Base-by-base conservation (phyloP, 1,284 basidiomycete genomes). In the Irpex sp. region DNA sequence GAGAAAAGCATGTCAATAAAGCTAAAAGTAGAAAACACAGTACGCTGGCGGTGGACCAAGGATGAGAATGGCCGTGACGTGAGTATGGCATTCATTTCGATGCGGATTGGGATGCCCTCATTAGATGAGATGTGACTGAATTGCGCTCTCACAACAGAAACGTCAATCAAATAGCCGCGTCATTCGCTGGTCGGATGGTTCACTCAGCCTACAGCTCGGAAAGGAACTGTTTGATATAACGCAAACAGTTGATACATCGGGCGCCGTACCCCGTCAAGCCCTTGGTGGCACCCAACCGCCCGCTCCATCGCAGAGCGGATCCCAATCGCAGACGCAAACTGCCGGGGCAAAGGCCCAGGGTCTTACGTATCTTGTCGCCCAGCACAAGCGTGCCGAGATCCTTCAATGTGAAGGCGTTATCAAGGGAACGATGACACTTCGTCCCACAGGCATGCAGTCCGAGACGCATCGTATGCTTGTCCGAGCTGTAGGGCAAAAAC, bases 171-270 rank as follows among this genome's bases (percentile, higher is more conserved):
- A 97, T 72, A 86, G 89, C 66, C 89, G 94, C 15, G 81, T 96
- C 46, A 87, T 97, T 61, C 87, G 89, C 6, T 97, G 95, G 95
- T 96, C 93, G 21, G 95, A 97, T 72, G 95, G 95, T 31, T 84
- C 90, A 13, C 78, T 93, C 66, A 95, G 93, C 69, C 83, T 97
- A 43, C 89, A 92, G 67, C 80, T 97, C 61, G 95, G 95, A 58
- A 90, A 90, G 74, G 95, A 97, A 71, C 81, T 95, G 4, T 96
- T 95, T 74, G 94, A 97, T 77, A 88, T 97, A 63, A 87, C 83
- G 58, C 83, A 90, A 72, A 87, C 83, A 62, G 77, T 90, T 63
- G 92, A 94, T 70, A 88, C 83, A 8, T 90, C 90, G 7, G 88
- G 84, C 50, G 79, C 81, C 43, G 74, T 84, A 49, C 74, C 83